Conservation (phyloP, 345 rosid species). For the Cardiospermum halicacabum region DNA sequence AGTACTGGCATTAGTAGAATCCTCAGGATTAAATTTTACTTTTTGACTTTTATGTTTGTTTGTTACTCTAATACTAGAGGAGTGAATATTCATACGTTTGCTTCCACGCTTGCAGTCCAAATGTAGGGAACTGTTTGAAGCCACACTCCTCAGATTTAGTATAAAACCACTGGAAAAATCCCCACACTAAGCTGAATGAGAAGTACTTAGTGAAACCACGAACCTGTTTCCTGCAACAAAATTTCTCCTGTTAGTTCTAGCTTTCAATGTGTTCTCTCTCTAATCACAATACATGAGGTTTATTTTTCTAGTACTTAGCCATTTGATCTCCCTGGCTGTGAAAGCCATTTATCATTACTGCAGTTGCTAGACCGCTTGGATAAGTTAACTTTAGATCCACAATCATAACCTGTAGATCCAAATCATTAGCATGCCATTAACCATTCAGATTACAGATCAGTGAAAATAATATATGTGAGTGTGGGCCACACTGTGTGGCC, state of each 20-base stretch:
- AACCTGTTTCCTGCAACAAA: conserved; percentile 67
- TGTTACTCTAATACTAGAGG: too few relatives aligned
- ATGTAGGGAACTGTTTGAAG: conserved; percentile 77
- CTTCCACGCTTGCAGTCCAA: conserved; percentile 82
- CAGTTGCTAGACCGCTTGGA: conserved; percentile 93
- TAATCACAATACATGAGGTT: neutral
- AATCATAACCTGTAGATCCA: conserved; percentile 65
- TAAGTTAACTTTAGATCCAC: conserved; percentile 77
- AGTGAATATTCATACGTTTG: conserved; percentile 47
- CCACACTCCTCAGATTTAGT: conserved; percentile 63
- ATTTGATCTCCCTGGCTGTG: conserved; percentile 71
- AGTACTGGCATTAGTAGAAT: neutral
- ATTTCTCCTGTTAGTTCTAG: neutral
- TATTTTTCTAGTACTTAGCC: conserved; percentile 41
- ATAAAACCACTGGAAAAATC: conserved; percentile 88
- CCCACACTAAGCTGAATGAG: conserved; percentile 84
- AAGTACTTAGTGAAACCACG: conserved; percentile 69
- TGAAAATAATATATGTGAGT: neutral
- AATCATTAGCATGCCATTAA: neutral
- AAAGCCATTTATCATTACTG: conserved; percentile 94
- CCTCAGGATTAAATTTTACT: neutral
- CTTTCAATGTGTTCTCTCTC: neutral
- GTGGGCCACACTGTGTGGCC: too few relatives aligned
- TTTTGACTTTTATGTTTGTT: neutral
- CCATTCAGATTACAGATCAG: neutral